These are phyloP conservation scores for Talaromyces sp. DNA, from an alignment of 2,329 filamentous ascomycete species.

Conservation along the genomic window DNA sequence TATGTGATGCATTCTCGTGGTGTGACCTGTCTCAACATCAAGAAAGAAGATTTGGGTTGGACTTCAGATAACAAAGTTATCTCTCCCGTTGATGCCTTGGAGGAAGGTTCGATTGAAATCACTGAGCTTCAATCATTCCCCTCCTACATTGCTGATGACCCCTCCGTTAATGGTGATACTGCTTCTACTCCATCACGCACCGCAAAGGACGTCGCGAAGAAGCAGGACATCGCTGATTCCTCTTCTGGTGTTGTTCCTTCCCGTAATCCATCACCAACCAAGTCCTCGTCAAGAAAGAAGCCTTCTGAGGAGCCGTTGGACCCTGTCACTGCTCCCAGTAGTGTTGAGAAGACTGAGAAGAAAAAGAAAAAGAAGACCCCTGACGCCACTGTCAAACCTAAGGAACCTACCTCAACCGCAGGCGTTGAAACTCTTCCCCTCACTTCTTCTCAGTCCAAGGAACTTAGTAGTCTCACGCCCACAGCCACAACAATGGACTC, in stretches of 20 bases:
- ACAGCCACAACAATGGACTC: slow-evolving; percentile 19
- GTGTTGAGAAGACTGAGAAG: slow-evolving; percentile 66
- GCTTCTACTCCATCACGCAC: slow-evolving; percentile 36
- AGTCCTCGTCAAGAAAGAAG: slow-evolving; percentile 46
- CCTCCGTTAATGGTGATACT: slow-evolving; percentile 50
- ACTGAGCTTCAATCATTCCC: slow-evolving; percentile 64
- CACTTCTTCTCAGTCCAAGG: slow-evolving; percentile 6
- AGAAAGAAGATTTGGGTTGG: slow-evolving; percentile 89
- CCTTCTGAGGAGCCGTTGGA: slow-evolving; percentile 39
- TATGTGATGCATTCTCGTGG: slow-evolving; percentile 98
- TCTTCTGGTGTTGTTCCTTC: slow-evolving; percentile 21
- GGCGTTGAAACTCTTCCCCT: slow-evolving; percentile 21
- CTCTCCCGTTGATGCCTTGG: slow-evolving; percentile 73
- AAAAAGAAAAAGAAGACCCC: slow-evolving; percentile 66
- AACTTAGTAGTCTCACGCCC: slow-evolving; percentile 15
- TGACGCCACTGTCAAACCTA: slow-evolving; percentile 53
- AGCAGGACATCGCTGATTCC: slow-evolving; percentile 29
- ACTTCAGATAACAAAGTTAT: slow-evolving; percentile 86
- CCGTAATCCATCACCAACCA: slow-evolving; percentile 40
- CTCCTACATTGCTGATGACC: slow-evolving; percentile 41
- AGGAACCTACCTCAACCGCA: slow-evolving; percentile 28
- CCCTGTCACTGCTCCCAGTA: slow-evolving; percentile 20
- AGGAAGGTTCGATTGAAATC: slow-evolving; percentile 73
- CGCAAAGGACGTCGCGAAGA: slow-evolving; percentile 46
- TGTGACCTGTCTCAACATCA: slow-evolving; percentile 85